Percentiles rank a stretch among this genome's conserved stretches.
These are phyloP conservation scores for Fusarium sp. DNA, from an alignment of 2,329 filamentous ascomycete species.

Conservation along the genomic window DNA sequence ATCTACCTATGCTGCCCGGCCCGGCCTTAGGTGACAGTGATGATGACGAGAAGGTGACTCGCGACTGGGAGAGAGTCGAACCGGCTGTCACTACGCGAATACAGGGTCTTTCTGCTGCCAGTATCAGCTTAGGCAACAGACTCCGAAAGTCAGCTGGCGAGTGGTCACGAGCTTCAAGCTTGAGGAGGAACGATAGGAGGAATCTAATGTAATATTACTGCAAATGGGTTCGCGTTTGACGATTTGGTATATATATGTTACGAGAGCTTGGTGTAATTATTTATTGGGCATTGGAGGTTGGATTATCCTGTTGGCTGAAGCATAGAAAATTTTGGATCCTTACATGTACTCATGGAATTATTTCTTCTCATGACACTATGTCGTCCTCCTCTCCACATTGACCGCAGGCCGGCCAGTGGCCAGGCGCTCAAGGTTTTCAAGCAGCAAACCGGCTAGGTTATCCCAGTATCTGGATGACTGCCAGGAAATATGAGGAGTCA, in stretches of 20 bases:
- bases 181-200: slow-evolving; percentile 54
- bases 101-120: slow-evolving; percentile 54
- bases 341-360: not conserved
- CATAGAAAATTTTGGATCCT: slow-evolving; percentile 2
- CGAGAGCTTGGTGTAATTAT: slow-evolving; percentile 11
- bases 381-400: slow-evolving; percentile 38
- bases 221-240: not conserved
- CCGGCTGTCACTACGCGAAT: slow-evolving; percentile 43
- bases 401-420: slow-evolving; percentile 49
- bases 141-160: slow-evolving; percentile 65
- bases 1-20: slow-evolving; percentile 48
- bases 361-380: not conserved
- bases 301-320: slow-evolving; percentile 9
- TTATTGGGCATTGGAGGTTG: slow-evolving; percentile 13
- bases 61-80: slow-evolving; percentile 51
- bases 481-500: slow-evolving; percentile 62
- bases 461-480: slow-evolving; percentile 49
- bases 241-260: not conserved
- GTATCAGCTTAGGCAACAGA: slow-evolving; percentile 64
- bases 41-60: slow-evolving; percentile 46
- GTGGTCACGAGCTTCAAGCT: slow-evolving; percentile 62
- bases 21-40: slow-evolving; percentile 50
- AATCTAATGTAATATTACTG: slow-evolving; percentile 23
- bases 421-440: slow-evolving; percentile 51
- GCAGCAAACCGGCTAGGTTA: slow-evolving; percentile 47